Base-by-base conservation (phyloP, 2,329 filamentous ascomycete genomes). In the Pleochaeta shiraiana region DNA sequence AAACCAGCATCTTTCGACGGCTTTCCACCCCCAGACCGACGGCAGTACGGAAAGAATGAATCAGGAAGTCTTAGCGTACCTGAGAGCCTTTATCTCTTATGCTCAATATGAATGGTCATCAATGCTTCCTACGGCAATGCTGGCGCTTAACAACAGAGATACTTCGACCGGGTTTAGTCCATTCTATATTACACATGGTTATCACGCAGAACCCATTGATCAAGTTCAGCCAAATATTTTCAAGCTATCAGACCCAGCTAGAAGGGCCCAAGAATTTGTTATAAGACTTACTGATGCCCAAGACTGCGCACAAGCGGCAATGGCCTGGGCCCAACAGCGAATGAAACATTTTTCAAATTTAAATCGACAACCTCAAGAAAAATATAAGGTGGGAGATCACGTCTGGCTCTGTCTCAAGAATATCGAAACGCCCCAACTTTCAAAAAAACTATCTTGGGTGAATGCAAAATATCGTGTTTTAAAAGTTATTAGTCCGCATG, bases 241-340 rank as follows among this genome's bases (percentile, higher is more conserved):
- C 24, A 57, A 57, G 30, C n/a, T 12, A n/a, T 60, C 55, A 19
- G 19, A n/a, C 16, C 55, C 28, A n/a, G 24, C 28, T 33, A 60
- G 11, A 33, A 60, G 30, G 19, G 31, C 28, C 34, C 9, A 37
- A 12, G 28, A 60, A 16, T 34, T 60, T 30, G 28, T 60, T n/a
- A 37, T 33, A 24, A 33, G 55, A 16, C 28, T 33, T 33, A 34
- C 16, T 1, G 55, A 60, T 16, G 28, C n/a, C 19, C 55, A 60
- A 60, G 55, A 60, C 33, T 60, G n/a, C 24, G 55, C 55, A 37
- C 55, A 60, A 60, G 55, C 30, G 33, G 55, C 55, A 60, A 60
- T 60, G 55, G 55, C 55, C 16, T 33, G 28, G n/a, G 31, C 31
- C n/a, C 28, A 60, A 34, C 55, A 60, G 24, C 11, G 28, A 33